These are phyloP conservation scores for Coemansia furcata DNA, from an alignment of 192 early-diverging fungal species.

Conservation along the genomic window DNA sequence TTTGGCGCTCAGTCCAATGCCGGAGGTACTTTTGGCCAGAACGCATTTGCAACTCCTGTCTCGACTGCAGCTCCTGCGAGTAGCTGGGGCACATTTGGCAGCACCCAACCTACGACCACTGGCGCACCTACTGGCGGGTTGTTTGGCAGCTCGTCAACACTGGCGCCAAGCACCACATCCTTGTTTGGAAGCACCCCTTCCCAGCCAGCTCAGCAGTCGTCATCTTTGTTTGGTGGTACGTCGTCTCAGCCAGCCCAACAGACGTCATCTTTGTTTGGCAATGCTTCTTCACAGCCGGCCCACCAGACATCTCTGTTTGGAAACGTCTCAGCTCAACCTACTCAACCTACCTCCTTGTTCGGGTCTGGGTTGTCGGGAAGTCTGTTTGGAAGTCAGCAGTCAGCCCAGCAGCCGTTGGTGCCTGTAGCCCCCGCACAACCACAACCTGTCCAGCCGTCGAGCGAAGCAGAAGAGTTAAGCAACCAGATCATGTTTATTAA, in stretches of 20 bases:
- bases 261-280: conserved; percentile 12
- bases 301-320: conserved; percentile 32
- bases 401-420: neutral
- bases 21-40: conserved; percentile 10
- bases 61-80: neutral
- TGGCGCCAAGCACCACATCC: neutral
- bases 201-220: conserved; percentile 13
- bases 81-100: conserved; percentile 20
- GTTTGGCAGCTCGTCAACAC: conserved; percentile 21
- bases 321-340: neutral
- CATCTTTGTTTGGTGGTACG: conserved; percentile 13
- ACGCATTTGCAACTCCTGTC: conserved; percentile 4
- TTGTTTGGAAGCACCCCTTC: conserved; percentile 15
- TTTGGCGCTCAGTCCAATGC: neutral
- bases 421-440: conserved; percentile 28
- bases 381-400: conserved; percentile 7
- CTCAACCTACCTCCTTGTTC: neutral
- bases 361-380: neutral
- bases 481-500: conserved; percentile 66
- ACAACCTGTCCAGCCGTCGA: conserved; percentile 5
- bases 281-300: conserved; percentile 3
- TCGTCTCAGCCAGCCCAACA: conserved; percentile 19
- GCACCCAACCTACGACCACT: neutral
- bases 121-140: conserved; percentile 7
- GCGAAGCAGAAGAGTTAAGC: conserved; percentile 52